Evolutionary conservation across 805 yeast species (phyloP).

Genomic region (Metschnikowia orientalis): DNA sequence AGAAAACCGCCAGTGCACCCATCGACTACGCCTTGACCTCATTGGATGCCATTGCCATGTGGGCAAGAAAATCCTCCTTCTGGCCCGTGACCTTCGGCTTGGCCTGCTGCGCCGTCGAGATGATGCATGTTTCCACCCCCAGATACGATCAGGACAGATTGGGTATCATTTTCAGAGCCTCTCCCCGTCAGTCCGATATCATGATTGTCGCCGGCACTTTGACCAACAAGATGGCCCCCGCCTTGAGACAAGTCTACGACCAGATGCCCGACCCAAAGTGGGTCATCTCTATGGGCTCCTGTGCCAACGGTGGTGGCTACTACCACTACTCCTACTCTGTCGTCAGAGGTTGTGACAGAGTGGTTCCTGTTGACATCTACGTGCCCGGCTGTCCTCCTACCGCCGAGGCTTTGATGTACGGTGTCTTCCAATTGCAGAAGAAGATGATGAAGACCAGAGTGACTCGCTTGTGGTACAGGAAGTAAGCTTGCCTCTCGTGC

Average conservation of each 20-base stretch:
- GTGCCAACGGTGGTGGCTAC: constrained; percentile 93
- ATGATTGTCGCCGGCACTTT: constrained; percentile 91
- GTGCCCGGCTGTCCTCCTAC: constrained; percentile 95
- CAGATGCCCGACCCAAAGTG: constrained; percentile 94
- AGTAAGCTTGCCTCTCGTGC: constrained; percentile 19
- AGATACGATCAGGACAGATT: constrained; percentile 89
- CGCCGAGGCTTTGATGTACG: constrained; percentile 86
- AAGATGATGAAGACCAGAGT: constrained; percentile 80
- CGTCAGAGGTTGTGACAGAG: constrained; percentile 85
- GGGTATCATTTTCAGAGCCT: constrained; percentile 90
- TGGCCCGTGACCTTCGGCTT: constrained; percentile 93
- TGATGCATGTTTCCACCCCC: constrained; percentile 92
- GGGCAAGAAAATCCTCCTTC: constrained; percentile 89
- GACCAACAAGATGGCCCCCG: constrained; percentile 92
- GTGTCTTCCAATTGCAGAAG: constrained; percentile 83
- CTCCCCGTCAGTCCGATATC: constrained; percentile 89
- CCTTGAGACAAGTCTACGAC: constrained; percentile 86
- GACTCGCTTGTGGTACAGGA: constrained; percentile 83
- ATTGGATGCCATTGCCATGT: constrained; percentile 75
- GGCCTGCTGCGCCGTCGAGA: constrained; percentile 92
- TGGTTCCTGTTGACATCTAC: constrained; percentile 84
- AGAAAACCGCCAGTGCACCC: constrained; percentile 50
- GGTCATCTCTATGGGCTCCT: constrained; percentile 92
- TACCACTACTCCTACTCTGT: constrained; percentile 87
- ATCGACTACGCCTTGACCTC: constrained; percentile 80